A percentile compares a stretch with the other conserved stretches of the same genome.
Evolutionary conservation across 345 rosid genomes (phyloP).

Genomic region (Bruguiera gymnorhiza): DNA sequence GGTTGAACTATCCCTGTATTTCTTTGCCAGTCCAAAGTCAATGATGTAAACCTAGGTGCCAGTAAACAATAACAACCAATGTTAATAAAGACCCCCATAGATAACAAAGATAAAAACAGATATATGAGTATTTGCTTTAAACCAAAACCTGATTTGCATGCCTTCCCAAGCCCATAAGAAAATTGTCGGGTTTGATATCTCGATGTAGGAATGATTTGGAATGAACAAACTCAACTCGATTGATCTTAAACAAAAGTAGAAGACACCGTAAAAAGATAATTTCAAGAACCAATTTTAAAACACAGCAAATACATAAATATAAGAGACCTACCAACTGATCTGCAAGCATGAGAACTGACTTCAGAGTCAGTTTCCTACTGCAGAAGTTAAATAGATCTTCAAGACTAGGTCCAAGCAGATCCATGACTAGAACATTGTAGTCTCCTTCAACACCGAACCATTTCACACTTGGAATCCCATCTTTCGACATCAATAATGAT

Average conservation of each 20-base stretch:
- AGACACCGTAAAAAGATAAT: neutral
- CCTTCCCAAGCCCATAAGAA: slow-evolving; percentile 89
- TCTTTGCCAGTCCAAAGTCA: slow-evolving; percentile 93
- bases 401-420: slow-evolving; percentile 90
- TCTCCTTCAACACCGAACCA: slow-evolving; percentile 95
- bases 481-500: slow-evolving; percentile 32
- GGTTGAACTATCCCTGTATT: slow-evolving; percentile 70
- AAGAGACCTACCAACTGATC: slow-evolving; percentile 75
- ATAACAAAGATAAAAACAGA: neutral
- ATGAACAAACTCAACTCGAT: slow-evolving; percentile 80
- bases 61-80: neutral
- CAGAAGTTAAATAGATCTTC: slow-evolving; percentile 92
- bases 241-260: slow-evolving; percentile 46
- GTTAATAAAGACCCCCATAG: neutral
- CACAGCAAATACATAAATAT: neutral
- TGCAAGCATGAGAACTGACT: slow-evolving; percentile 93
- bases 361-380: slow-evolving; percentile 78
- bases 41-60: slow-evolving; percentile 63
- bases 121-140: neutral
- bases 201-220: slow-evolving; percentile 89
- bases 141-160: slow-evolving; percentile 76
- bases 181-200: slow-evolving; percentile 94
- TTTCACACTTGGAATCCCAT: slow-evolving; percentile 76
- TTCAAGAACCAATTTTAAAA: slow-evolving; percentile 11
- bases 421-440: slow-evolving; percentile 83